Base-by-base conservation (phyloP, 1,284 basidiomycete genomes). In the Schizopora paradoxa region DNA sequence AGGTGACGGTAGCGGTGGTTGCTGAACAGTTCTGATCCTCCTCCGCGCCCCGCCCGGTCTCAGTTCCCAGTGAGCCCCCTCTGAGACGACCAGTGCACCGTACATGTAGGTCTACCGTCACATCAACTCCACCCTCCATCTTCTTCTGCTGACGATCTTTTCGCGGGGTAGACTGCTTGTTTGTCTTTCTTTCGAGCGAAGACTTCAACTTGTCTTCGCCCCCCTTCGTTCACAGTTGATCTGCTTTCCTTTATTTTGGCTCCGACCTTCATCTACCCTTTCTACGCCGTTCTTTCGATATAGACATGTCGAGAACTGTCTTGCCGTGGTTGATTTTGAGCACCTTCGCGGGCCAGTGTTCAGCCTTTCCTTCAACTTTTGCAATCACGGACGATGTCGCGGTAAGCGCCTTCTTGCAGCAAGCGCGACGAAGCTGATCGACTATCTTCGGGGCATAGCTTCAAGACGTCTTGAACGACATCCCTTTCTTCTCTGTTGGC, bases 401-500 rank as follows among this genome's bases (percentile, higher is more conserved):
- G 11, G 54, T 54, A 33, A 25, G 52, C 31, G 19, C 18, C 22
- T 16, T 37, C 11, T n/a, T 46, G 22, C 25, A n/a, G 43, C 37
- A 25, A 13, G 28, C 34, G 27, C 14, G 23, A 25, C 25, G 23
- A 21, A 14, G 25, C 31, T 45, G 28, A 43, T 52, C 45, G 32
- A 13, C 16, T 19, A 29, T 46, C 19, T n/a, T 31, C 22, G n/a
- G 43, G 45, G 53, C 8, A n/a, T 47, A 85, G 83, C 63, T 83
- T 33, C 73, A 78, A 51, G 63, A 67, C 51, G 59, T 87, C 39
- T 65, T 87, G 33, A 68, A 75, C 13, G 81, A 84, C 51, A 77
- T 87, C 42, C 86, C 86, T 28, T 67, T 82, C 51, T 74, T 84
- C 54, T 74, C 74, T 47, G 70, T 81, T 44, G 86, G 85, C 33